A percentile compares a stretch with the other conserved stretches of the same genome.
phyloP scores from a whole-genome alignment of 192 early-diverging fungal species.

The Backusella tarrabulga region DNA sequence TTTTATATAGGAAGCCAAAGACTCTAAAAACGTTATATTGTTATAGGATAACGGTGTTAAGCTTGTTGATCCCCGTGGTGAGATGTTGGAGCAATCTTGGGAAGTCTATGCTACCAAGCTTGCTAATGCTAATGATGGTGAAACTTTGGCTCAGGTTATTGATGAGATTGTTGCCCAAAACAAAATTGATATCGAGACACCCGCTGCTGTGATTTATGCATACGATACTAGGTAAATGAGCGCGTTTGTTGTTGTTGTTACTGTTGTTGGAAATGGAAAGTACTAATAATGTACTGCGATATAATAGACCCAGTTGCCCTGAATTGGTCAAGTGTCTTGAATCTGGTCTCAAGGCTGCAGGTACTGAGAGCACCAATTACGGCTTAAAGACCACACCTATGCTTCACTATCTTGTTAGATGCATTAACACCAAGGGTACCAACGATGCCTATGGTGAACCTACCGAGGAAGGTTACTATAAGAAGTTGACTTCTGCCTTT shows the following conservation, averaged over 20 bases:
- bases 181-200: conserved; percentile 67
- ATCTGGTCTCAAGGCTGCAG: conserved; percentile 78
- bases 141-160: conserved; percentile 60
- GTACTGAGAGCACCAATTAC: conserved; percentile 69
- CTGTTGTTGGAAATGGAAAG: background rate
- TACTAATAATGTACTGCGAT: background rate
- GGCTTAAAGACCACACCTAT: conserved; percentile 96
- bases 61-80: conserved; percentile 95
- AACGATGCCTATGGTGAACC: conserved; percentile 52
- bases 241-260: background rate
- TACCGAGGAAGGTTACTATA: conserved; percentile 88
- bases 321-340: conserved; percentile 76
- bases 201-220: conserved; percentile 79
- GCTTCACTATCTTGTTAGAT: conserved; percentile 75
- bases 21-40: background rate
- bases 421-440: conserved; percentile 26
- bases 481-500: conserved; percentile 86
- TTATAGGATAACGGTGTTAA: conserved; percentile 96
- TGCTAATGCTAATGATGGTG: conserved; percentile 79
- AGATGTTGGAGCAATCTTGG: conserved; percentile 98
- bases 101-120: conserved; percentile 87
- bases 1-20: background rate
- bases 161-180: conserved; percentile 60
- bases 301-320: conserved; percentile 77
- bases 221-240: conserved; percentile 84